Evolutionary conservation across 257 asterid genomes (phyloP).

Genomic region (Solanum arcanum): DNA sequence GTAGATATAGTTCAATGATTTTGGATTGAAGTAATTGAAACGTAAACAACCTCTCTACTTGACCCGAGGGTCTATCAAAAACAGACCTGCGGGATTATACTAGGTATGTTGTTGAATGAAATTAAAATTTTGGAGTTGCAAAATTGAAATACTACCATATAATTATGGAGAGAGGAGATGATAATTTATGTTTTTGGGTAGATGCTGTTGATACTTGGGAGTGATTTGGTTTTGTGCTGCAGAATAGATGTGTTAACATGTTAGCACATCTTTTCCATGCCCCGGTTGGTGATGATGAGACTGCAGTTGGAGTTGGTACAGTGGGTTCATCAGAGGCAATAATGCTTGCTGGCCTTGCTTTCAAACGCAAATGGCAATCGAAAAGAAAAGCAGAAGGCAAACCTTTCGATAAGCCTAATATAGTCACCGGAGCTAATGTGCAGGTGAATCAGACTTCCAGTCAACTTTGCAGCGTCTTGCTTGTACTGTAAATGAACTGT

Average conservation of each 20-base stretch:
- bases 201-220: not conserved
- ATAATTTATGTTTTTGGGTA: not conserved
- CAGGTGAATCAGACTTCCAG: slow-evolving; percentile 24
- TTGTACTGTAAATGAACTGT: not conserved
- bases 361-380: slow-evolving; percentile 71
- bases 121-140: not conserved
- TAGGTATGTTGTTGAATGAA: not conserved
- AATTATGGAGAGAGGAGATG: not conserved
- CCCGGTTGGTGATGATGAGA: slow-evolving; percentile 45
- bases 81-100: not conserved
- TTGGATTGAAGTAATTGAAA: not conserved
- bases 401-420: slow-evolving; percentile 51
- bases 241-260: slow-evolving; percentile 72
- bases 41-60: not conserved
- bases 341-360: slow-evolving; percentile 87
- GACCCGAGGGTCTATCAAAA: not conserved
- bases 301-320: slow-evolving; percentile 66
- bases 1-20: not conserved
- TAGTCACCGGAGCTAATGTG: slow-evolving; percentile 70
- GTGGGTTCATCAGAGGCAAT: slow-evolving; percentile 85
- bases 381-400: slow-evolving; percentile 49
- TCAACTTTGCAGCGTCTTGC: not conserved
- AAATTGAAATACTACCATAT: not conserved
- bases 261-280: slow-evolving; percentile 76
- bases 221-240: slow-evolving; percentile 7